Percentiles rank a stretch among this genome's conserved stretches.
Evolutionary conservation across 108 stramenopile species (phyloP).

Genomic region (Nitzschia sp.): DNA sequence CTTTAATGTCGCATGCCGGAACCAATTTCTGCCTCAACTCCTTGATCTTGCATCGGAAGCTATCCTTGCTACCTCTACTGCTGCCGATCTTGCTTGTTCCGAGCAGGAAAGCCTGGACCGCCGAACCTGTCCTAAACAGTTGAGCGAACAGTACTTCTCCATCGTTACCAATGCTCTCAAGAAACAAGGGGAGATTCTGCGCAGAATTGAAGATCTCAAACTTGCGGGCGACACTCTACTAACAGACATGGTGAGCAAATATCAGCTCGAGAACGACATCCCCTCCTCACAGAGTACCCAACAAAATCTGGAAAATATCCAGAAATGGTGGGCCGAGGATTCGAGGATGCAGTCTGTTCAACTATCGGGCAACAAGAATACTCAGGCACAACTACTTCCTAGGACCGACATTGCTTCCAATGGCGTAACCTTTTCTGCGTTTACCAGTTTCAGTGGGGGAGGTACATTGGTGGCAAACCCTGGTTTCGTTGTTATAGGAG

Average conservation of each 20-base stretch:
- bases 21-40: not conserved
- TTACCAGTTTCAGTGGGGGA: too few relatives aligned
- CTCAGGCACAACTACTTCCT: too few relatives aligned
- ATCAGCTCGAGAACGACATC: conserved; percentile 13
- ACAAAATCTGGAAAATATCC: not conserved
- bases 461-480: too few relatives aligned
- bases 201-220: conserved; percentile 6
- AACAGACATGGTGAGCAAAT: not conserved
- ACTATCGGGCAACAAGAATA: too few relatives aligned
- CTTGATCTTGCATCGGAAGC: conserved; percentile 23
- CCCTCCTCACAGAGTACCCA: not conserved
- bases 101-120: conserved; percentile 7
- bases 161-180: conserved; percentile 15
- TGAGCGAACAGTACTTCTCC: conserved; percentile 9
- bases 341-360: too few relatives aligned
- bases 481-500: too few relatives aligned
- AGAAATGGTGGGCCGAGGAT: conserved; percentile 9
- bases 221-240: not conserved
- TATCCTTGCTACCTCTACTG: conserved; percentile 12
- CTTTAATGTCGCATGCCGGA: not conserved
- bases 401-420: not conserved
- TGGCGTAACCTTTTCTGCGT: too few relatives aligned
- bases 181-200: conserved; percentile 18
- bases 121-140: not conserved
- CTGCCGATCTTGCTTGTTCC: conserved; percentile 20